A percentile compares a stretch with the other conserved stretches of the same genome.
Evolutionary conservation across 2,329 filamentous ascomycete genomes (phyloP).

Genomic region (Pseudogymnoascus sp.): DNA sequence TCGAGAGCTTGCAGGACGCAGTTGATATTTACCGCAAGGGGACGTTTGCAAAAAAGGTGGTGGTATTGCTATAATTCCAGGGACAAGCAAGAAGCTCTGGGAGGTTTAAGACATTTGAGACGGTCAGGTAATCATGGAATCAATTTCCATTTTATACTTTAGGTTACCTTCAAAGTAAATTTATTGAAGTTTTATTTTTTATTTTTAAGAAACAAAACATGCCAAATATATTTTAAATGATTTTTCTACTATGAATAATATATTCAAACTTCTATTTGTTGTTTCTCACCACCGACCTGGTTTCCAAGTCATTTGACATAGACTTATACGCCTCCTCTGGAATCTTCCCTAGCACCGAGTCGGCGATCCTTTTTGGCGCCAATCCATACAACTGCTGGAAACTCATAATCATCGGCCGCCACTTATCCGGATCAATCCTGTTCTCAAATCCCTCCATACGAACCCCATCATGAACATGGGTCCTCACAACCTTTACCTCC

Average conservation of each 20-base stretch:
- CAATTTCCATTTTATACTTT: no score
- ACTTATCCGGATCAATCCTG: constrained; percentile 34
- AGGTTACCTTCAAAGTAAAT: no score
- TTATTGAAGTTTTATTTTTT: no score
- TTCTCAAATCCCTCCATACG: constrained; percentile 31
- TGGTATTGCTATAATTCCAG: no score
- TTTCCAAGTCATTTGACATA: constrained; percentile 8
- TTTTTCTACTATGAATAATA: not conserved
- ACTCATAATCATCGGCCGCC: constrained; percentile 37
- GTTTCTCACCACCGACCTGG: not conserved
- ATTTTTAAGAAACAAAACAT: no score
- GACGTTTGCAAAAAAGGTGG: no score
- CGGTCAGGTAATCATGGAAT: not conserved
- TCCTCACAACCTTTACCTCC: constrained; percentile 31
- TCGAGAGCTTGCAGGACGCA: no score
- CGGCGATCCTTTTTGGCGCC: constrained; percentile 21
- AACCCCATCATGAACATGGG: constrained; percentile 28
- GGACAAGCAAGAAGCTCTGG: not conserved
- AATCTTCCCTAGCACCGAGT: constrained; percentile 22
- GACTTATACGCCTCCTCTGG: constrained; percentile 28
- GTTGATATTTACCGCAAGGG: no score
- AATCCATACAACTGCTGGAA: constrained; percentile 38
- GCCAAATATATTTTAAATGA: not conserved
- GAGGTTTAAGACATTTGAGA: not conserved
- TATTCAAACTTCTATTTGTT: not conserved